Conservation (phyloP, 2,329 filamentous ascomycete species). For the Arthrobotrys iridis region DNA sequence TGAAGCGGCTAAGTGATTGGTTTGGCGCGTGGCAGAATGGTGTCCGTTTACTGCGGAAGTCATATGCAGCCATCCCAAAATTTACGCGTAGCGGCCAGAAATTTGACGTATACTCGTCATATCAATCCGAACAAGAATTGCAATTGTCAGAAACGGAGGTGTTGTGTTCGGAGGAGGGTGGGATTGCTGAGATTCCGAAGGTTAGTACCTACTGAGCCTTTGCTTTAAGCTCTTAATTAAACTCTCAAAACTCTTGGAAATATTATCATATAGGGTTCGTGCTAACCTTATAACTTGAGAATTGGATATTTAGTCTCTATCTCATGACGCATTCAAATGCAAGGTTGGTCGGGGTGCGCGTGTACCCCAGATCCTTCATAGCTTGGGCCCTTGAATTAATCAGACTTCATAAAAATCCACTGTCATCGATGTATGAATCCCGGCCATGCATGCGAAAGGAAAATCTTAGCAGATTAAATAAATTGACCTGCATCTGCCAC, state of each 20-base stretch:
- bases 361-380: too few species aligned
- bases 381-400: too few species aligned
- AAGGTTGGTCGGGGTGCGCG: not conserved
- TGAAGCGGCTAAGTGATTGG: conserved; percentile 25
- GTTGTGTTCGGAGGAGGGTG: not conserved
- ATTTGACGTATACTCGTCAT: not conserved
- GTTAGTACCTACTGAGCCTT: not conserved
- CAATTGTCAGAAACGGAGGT: not conserved
- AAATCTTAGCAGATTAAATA: too few species aligned
- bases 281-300: not conserved
- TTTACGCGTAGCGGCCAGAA: not conserved
- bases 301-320: not conserved
- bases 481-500: too few species aligned
- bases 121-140: not conserved
- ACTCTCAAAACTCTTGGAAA: not conserved
- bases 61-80: conserved; percentile 15
- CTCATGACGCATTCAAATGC: not conserved
- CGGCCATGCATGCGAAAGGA: too few species aligned
- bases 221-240: not conserved
- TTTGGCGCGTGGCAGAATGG: conserved; percentile 26
- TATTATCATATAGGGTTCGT: too few species aligned
- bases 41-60: not conserved
- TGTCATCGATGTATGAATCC: too few species aligned
- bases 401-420: too few species aligned
- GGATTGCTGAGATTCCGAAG: not conserved